Conservation (phyloP, 2,329 filamentous ascomycete species). For the Exophiala phaeomuriformis region DNA sequence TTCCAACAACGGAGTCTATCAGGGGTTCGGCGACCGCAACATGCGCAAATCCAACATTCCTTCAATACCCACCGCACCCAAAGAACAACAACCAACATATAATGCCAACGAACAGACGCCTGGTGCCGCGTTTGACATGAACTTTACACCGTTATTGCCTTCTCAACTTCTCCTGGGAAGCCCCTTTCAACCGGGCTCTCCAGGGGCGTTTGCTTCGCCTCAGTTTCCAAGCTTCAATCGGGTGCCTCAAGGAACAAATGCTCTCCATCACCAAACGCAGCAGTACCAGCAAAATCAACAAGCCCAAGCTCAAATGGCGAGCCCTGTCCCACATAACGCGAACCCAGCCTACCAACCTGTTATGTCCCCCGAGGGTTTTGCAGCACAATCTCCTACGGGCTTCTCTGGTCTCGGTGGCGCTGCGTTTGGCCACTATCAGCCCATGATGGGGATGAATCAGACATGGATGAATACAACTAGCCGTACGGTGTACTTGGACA, state of each 20-base stretch:
- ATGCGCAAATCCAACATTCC: constrained; percentile 77
- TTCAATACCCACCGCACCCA: constrained; percentile 78
- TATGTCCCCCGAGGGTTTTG: constrained; percentile 77
- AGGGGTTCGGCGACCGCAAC: constrained; percentile 80
- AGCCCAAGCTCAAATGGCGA: constrained; percentile 49
- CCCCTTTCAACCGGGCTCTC: constrained; percentile 92
- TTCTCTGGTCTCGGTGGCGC: constrained; percentile 59
- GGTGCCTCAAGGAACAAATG: constrained; percentile 58
- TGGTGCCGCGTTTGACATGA: constrained; percentile 90
- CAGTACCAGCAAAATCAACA: constrained; percentile 48
- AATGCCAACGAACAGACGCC: constrained; percentile 68
- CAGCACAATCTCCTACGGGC: constrained; percentile 78
- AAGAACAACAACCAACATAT: constrained; percentile 47
- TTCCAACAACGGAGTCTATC: constrained; percentile 64
- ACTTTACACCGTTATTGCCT: constrained; percentile 91
- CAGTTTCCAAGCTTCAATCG: constrained; percentile 80
- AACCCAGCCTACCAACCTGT: constrained; percentile 70
- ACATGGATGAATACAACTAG: constrained; percentile 69
- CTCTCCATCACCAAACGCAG: constrained; percentile 49
- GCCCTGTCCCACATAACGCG: constrained; percentile 65
- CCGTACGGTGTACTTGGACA: constrained; percentile 93
- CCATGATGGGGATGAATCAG: constrained; percentile 60
- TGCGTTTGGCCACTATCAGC: constrained; percentile 57
- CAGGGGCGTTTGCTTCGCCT: constrained; percentile 78
- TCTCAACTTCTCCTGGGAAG: constrained; percentile 91